Evolutionary conservation across 2,329 filamentous ascomycete species (phyloP), one percentile per base, ranked within the genome.

Genomic region (Verticillium dahliae): DNA sequence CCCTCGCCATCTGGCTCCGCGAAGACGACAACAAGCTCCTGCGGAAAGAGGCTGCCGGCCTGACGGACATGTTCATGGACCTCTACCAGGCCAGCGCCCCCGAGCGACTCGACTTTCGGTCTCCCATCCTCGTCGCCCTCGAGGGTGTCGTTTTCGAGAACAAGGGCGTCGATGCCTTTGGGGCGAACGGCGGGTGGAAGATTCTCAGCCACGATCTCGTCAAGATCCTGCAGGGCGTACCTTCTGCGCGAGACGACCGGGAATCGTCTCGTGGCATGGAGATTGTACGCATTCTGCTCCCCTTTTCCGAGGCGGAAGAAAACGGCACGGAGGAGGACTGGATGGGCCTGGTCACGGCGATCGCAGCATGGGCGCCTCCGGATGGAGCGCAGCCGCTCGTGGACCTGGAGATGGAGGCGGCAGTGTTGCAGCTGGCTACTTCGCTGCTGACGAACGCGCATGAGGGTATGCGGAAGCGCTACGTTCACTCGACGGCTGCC

Each of bases 11-110:
- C 18, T 90, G 88, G 88, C 74, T 90, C n/a, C 78, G 85, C 7
- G 88, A 90, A 64, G 87, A 90, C 61, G 87, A 90, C 50, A 85
- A 85, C 50, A 81, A 85, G 14, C 72, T 75, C 7, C 69, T 90
- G 45, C 76, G 85, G 11, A 80, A 76, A 57, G 83, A 88, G 67
- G 81, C 80, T 11, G 78, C 80, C 0, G 86, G 85, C 0, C 72
- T 90, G 58, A 80, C 80, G 63, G 88, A 90, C 65, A 82, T 90
- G 77, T 77, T 90, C 37, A 69, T 88, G 59, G 85, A 87, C 13
- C 74, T 90, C 0, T 90, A 90, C 70, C 75, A 75, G 55, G 69
- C 68, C 2, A 74, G 75, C 60, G 59, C 18, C 31, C 61, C 63
- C 3, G 68, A 68, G 1, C 71, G 67, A 41, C 72, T 84, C 1